Conservation (phyloP, 2,329 filamentous ascomycete species). For the Colletotrichum karsti region DNA sequence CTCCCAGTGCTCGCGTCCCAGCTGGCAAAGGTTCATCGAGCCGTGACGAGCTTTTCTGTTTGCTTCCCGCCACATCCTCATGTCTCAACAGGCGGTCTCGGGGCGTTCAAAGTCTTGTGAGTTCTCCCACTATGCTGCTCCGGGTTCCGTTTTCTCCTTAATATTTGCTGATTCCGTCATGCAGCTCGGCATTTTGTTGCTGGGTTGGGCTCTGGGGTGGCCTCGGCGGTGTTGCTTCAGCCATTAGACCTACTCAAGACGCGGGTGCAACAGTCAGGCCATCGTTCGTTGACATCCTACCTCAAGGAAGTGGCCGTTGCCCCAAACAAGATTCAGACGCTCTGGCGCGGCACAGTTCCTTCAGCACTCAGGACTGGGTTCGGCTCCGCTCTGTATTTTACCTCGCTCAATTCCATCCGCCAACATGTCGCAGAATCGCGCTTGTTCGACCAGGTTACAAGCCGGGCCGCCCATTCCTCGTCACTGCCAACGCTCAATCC, state of each 20-base stretch:
- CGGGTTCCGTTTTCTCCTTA: neutral
- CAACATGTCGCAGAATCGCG: slow-evolving; percentile 58
- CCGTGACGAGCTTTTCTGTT: neutral
- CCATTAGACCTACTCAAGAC: slow-evolving; percentile 97
- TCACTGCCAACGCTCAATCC: slow-evolving; percentile 85
- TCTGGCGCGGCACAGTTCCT: slow-evolving; percentile 94
- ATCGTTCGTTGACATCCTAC: slow-evolving; percentile 73
- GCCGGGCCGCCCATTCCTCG: slow-evolving; percentile 61
- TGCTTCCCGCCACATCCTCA: neutral
- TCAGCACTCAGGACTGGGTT: slow-evolving; percentile 94
- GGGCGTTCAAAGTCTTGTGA: slow-evolving; percentile 22
- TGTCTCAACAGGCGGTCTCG: slow-evolving; percentile 13
- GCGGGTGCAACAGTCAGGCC: slow-evolving; percentile 86
- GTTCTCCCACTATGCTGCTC: neutral
- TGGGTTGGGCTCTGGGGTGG: slow-evolving; percentile 85
- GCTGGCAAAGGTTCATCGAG: neutral
- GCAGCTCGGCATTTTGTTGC: slow-evolving; percentile 88
- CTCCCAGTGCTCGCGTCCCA: neutral
- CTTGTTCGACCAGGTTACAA: slow-evolving; percentile 29
- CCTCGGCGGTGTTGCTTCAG: slow-evolving; percentile 90
- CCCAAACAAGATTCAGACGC: slow-evolving; percentile 69
- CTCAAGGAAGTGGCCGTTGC: slow-evolving; percentile 74
- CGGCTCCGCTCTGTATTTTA: slow-evolving; percentile 94
- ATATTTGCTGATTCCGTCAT: neutral
- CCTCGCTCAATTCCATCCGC: slow-evolving; percentile 84